Evolutionary conservation across 2,329 filamentous ascomycete species (phyloP).

Genomic region (Pseudogymnoascus sp.): DNA sequence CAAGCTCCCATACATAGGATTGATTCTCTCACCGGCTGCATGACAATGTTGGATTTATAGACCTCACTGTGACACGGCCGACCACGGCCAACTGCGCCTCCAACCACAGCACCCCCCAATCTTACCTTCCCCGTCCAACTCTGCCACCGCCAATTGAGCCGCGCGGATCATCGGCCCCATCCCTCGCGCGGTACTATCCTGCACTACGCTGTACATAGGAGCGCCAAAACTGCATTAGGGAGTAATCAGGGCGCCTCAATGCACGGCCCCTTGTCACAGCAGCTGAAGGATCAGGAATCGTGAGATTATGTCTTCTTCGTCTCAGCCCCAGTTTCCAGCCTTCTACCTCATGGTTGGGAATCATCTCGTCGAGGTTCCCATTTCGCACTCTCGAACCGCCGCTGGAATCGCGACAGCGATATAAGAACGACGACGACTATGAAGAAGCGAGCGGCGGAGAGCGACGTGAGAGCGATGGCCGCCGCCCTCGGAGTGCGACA

Average conservation of each 20-base stretch:
- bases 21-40: background rate
- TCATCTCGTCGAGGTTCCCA: background rate
- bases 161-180: background rate
- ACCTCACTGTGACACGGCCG: slow-evolving; percentile 3
- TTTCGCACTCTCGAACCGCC: background rate
- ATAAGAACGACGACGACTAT: background rate
- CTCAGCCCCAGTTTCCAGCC: background rate
- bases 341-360: background rate
- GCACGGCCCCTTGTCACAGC: background rate
- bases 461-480: background rate
- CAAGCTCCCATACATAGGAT: background rate
- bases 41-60: background rate
- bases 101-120: background rate
- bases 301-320: background rate
- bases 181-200: background rate
- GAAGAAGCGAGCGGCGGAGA: background rate
- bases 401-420: background rate
- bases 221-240: background rate
- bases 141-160: slow-evolving; percentile 1
- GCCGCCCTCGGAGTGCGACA: background rate
- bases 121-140: background rate
- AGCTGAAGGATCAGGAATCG: background rate
- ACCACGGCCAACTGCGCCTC: background rate
- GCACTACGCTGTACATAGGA: slow-evolving; percentile 7
- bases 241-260: background rate